Conservation (phyloP, 2,329 filamentous ascomycete species). For the Alternaria gaisen region DNA sequence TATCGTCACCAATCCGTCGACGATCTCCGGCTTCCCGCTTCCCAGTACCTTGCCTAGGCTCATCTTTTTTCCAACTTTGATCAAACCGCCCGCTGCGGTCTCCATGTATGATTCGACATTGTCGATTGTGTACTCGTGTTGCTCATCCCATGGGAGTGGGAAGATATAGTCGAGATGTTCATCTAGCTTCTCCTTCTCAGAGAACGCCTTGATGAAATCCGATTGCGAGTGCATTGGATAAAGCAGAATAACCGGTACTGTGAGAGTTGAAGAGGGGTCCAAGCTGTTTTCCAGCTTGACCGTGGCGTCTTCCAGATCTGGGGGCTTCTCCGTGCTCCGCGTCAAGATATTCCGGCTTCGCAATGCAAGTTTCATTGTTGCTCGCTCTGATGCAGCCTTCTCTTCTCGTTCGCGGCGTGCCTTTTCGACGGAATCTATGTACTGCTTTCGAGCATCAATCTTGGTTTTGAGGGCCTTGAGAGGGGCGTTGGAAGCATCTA, state of each 20-base stretch:
- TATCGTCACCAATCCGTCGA: conserved; percentile 84
- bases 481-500: conserved; percentile 75
- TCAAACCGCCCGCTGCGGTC: conserved; percentile 77
- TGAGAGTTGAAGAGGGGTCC: conserved; percentile 75
- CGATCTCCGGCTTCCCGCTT: conserved; percentile 81
- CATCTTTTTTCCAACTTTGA: conserved; percentile 90
- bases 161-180: conserved; percentile 88
- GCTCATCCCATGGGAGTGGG: conserved; percentile 84
- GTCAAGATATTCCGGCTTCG: conserved; percentile 74
- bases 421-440: conserved; percentile 64
- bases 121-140: conserved; percentile 69
- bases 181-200: conserved; percentile 76
- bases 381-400: conserved; percentile 64
- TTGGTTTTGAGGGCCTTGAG: conserved; percentile 70
- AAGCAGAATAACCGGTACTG: conserved; percentile 81
- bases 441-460: conserved; percentile 67
- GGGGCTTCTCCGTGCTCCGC: conserved; percentile 73
- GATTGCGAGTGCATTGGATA: conserved; percentile 85
- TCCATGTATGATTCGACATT: conserved; percentile 90
- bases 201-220: conserved; percentile 90
- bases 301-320: conserved; percentile 85
- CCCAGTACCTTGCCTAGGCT: conserved; percentile 76
- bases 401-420: conserved; percentile 66
- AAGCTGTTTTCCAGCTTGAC: conserved; percentile 76
- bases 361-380: conserved; percentile 63